Evolutionary conservation across 805 yeast genomes (phyloP).

Genomic region (Teunomyces kruisii): DNA sequence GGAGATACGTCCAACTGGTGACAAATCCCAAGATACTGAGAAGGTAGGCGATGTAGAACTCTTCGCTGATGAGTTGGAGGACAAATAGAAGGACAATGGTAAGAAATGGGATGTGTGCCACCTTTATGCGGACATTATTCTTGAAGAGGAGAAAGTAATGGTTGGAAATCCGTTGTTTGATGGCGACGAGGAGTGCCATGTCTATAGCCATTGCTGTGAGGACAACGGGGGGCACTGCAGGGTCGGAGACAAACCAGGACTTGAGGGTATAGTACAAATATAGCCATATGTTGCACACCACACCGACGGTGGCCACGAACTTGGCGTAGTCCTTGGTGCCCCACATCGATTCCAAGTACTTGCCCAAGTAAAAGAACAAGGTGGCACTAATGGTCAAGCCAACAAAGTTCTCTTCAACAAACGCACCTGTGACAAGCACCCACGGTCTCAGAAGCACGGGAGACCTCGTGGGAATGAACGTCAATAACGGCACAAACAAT

Average conservation of each 20-base stretch:
- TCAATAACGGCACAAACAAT: conserved; percentile 49
- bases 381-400: conserved; percentile 37
- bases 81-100: conserved; percentile 20
- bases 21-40: conserved; percentile 31
- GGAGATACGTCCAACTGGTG: conserved; percentile 39
- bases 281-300: conserved; percentile 35
- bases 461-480: conserved; percentile 47
- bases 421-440: conserved; percentile 48
- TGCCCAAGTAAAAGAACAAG: conserved; percentile 52
- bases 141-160: conserved; percentile 52
- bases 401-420: conserved; percentile 46
- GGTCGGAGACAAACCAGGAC: conserved; percentile 13
- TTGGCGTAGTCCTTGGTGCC: conserved; percentile 51
- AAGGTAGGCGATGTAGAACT: conserved; percentile 23
- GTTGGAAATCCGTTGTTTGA: conserved; percentile 66
- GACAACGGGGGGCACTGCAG: conserved; percentile 41
- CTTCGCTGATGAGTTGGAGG: conserved; percentile 25
- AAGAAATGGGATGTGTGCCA: conserved; percentile 37
- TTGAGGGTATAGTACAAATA: conserved; percentile 24
- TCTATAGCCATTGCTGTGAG: conserved; percentile 57
- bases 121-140: conserved; percentile 45
- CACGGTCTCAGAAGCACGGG: conserved; percentile 45
- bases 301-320: conserved; percentile 41
- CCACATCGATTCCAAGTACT: conserved; percentile 68
- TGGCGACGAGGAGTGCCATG: conserved; percentile 60